These are phyloP conservation scores for Ustilago xerochloae DNA, from an alignment of 1,284 basidiomycete genomes.

Conservation along the genomic window DNA sequence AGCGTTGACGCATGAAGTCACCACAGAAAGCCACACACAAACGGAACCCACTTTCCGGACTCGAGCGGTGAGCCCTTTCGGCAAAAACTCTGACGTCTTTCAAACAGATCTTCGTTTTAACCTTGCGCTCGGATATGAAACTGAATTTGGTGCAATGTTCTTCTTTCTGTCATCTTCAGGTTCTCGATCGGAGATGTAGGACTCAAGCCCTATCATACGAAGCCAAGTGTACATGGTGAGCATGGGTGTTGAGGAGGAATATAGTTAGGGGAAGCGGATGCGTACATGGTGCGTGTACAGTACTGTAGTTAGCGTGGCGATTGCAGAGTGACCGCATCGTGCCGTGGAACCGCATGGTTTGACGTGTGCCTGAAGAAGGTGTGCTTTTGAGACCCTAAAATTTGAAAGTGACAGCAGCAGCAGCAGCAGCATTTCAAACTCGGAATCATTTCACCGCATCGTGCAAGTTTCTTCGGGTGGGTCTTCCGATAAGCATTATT, in stretches of 20 bases:
- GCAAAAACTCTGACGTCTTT: not conserved
- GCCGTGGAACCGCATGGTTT: not conserved
- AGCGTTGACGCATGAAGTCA: no score
- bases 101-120: not conserved
- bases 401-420: not conserved
- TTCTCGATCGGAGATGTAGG: no score
- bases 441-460: no score
- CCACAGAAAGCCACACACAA: not conserved
- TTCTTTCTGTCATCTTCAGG: no score
- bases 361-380: not conserved
- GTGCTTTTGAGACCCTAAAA: not conserved
- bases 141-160: no score
- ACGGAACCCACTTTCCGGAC: not conserved
- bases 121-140: no score
- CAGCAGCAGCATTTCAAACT: not conserved
- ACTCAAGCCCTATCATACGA: no score
- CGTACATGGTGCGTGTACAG: no score
- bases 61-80: not conserved
- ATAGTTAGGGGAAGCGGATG: no score
- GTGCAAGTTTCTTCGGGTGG: not conserved
- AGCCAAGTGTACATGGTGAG: no score
- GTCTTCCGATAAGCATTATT: not conserved
- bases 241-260: no score
- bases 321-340: slow-evolving; percentile 10
- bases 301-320: no score